phyloP scores from a whole-genome alignment of 2,329 filamentous ascomycete species.

The Madurella fahalii region DNA sequence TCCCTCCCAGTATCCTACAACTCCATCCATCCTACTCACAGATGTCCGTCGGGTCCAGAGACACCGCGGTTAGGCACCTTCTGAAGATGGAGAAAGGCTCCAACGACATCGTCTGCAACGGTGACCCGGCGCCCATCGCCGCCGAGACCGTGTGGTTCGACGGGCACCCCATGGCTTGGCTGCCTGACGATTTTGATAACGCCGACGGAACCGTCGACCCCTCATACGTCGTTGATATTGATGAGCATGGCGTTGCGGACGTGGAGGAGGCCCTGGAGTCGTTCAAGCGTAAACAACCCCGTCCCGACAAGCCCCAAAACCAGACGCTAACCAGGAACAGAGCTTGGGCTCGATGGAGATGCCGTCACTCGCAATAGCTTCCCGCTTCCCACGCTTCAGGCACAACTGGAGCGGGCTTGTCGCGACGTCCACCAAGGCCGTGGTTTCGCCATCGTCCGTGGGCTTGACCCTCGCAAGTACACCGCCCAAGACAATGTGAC shows the following conservation, averaged over 20 bases:
- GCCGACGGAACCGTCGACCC: neutral
- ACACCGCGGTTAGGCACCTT: neutral
- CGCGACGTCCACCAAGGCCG: conserved; percentile 37
- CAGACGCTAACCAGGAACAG: conserved; percentile 19
- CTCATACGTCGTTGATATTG: conserved; percentile 8
- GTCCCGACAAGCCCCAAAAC: neutral
- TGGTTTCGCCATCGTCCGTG: conserved; percentile 53
- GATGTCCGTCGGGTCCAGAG: too few species aligned
- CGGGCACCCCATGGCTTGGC: conserved; percentile 17
- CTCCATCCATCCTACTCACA: neutral
- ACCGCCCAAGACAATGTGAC: conserved; percentile 50
- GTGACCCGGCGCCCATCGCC: neutral
- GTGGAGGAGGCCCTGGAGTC: conserved; percentile 8
- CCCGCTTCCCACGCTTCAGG: conserved; percentile 36
- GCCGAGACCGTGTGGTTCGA: neutral
- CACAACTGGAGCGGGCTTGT: conserved; percentile 34
- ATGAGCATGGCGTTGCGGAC: conserved; percentile 8
- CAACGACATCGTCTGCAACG: neutral
- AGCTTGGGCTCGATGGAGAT: conserved; percentile 35
- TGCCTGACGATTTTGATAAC: conserved; percentile 4
- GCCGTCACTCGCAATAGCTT: conserved; percentile 38
- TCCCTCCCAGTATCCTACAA: neutral
- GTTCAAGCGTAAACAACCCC: conserved; percentile 13
- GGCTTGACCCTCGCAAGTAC: conserved; percentile 46
- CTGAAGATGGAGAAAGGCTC: neutral